Evolutionary conservation across 352 stramenopile species (phyloP).

Genomic region (Blastocystis hominis): DNA sequence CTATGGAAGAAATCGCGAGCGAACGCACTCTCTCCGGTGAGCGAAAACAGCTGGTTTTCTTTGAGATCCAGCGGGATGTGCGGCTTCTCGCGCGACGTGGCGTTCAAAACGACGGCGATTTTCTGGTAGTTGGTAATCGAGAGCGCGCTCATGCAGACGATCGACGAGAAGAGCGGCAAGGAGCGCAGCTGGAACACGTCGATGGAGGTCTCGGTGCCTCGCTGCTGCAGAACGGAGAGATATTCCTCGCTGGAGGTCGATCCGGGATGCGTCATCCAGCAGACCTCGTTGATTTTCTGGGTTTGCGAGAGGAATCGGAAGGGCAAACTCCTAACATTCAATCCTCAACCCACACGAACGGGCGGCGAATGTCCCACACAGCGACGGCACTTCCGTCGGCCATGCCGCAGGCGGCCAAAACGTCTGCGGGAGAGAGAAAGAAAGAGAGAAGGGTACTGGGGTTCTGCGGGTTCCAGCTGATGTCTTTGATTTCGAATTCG

Average conservation of each 20-base stretch:
- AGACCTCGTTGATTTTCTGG: constrained; percentile 23
- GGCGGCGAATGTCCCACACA: constrained; percentile 42
- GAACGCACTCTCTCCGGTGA: not conserved
- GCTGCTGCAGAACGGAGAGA: not conserved
- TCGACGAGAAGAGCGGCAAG: not conserved
- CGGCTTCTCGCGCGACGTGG: not conserved
- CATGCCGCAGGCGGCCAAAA: constrained; percentile 1
- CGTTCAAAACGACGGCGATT: not conserved
- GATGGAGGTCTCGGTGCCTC: not conserved
- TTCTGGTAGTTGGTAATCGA: not conserved
- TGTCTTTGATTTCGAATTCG: constrained; percentile 17
- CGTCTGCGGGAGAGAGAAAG: not conserved
- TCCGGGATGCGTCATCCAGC: constrained; percentile 36
- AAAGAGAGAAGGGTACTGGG: not conserved
- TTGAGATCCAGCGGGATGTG: not conserved
- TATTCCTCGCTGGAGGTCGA: not conserved
- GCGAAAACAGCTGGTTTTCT: not conserved
- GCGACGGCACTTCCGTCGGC: not conserved
- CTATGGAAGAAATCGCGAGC: not conserved
- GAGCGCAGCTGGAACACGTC: not conserved
- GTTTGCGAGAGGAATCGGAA: not conserved
- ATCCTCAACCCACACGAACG: not conserved
- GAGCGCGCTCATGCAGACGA: not conserved
- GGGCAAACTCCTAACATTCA: not conserved
- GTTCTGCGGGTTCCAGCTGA: constrained; percentile 39